Evolutionary conservation across 495 filamentous ascomycete species (phyloP).

Genomic region (Lophium mytilinum): DNA sequence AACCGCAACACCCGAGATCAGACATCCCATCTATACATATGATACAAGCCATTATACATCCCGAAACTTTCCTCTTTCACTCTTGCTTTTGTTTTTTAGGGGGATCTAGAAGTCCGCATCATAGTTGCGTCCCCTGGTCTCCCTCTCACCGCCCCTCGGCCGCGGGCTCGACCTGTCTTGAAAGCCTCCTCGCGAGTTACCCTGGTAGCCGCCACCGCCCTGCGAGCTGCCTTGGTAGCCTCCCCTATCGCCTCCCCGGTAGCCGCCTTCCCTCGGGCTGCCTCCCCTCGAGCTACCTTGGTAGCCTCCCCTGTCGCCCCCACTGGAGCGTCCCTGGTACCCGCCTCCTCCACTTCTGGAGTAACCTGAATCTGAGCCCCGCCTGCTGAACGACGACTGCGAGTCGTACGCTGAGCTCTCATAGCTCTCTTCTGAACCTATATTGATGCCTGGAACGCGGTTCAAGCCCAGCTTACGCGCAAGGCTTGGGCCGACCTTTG

Average conservation of each 20-base stretch:
- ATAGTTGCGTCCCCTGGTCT: too few species aligned
- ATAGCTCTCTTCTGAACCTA: background rate
- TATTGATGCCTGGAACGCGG: background rate
- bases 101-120: too few species aligned
- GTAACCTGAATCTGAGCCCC: background rate
- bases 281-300: background rate
- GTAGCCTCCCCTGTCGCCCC: background rate
- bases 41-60: too few species aligned
- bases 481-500: background rate
- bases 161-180: too few species aligned
- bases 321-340: background rate
- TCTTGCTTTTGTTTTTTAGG: too few species aligned
- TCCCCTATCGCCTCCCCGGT: background rate
- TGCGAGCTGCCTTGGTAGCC: background rate
- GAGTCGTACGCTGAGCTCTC: background rate
- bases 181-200: background rate
- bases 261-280: background rate
- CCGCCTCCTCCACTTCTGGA: background rate
- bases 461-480: background rate
- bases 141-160: too few species aligned
- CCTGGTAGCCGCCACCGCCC: background rate
- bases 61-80: too few species aligned
- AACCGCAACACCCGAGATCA: too few species aligned
- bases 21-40: too few species aligned
- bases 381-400: too few species aligned